These are phyloP conservation scores for Pythium utonaiense DNA, from an alignment of 352 stramenopile genomes.

Conservation along the genomic window DNA sequence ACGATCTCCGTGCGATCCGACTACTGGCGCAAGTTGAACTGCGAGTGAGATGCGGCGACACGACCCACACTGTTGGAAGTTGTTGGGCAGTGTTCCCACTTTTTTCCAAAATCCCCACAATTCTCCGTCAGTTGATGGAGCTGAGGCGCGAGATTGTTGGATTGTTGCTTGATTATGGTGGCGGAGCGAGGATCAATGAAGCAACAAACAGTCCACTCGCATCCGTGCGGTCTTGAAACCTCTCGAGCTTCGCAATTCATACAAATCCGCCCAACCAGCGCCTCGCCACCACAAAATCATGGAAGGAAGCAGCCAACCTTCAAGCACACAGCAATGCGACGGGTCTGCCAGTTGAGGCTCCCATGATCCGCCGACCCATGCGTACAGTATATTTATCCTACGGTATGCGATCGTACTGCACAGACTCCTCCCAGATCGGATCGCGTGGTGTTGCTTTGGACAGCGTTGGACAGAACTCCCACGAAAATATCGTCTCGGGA, in stretches of 20 bases:
- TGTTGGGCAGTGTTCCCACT: too few species aligned
- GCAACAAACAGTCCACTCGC: too few species aligned
- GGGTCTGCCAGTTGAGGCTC: too few species aligned
- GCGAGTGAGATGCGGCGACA: slow-evolving; percentile 1
- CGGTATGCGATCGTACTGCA: not conserved
- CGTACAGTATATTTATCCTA: not conserved
- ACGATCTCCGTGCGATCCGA: slow-evolving; percentile 14
- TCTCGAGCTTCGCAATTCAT: too few species aligned
- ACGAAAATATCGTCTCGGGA: not conserved
- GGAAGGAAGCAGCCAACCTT: not conserved
- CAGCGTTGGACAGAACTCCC: not conserved
- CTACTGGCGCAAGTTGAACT: slow-evolving; percentile 26
- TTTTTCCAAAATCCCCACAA: too few species aligned
- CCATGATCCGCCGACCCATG: not conserved
- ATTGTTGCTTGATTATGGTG: too few species aligned
- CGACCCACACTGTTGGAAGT: not conserved
- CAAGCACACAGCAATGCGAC: not conserved
- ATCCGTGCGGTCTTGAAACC: too few species aligned
- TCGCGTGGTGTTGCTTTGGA: not conserved
- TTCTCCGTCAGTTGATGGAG: too few species aligned
- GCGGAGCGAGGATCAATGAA: too few species aligned
- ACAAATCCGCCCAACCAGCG: too few species aligned
- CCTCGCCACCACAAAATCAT: not conserved
- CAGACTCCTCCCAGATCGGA: not conserved
- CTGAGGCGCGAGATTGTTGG: too few species aligned